phyloP scores from a whole-genome alignment of 148 eudicot genomes.

The Rhododendron ovatum region DNA sequence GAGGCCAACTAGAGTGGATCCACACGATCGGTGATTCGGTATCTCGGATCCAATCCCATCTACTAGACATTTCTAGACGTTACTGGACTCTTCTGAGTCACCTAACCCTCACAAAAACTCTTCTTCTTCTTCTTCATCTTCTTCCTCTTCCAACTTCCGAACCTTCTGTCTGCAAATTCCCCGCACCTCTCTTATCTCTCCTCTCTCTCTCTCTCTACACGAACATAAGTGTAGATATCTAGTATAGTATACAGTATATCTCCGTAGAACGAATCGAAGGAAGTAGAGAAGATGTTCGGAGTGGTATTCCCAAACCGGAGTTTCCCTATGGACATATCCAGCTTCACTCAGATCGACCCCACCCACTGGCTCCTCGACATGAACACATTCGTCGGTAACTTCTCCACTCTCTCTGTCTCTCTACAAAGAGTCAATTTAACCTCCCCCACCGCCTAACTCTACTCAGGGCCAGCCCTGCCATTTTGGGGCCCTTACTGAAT shows the following conservation, averaged over 20 bases:
- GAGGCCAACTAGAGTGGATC: not conserved
- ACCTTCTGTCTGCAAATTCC: not conserved
- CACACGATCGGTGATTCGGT: not conserved
- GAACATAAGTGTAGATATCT: not conserved
- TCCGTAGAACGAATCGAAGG: not conserved
- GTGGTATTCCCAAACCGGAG: slow-evolving; percentile 94
- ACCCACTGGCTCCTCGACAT: slow-evolving; percentile 91
- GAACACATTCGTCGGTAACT: slow-evolving; percentile 78
- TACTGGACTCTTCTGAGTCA: slow-evolving; percentile 1
- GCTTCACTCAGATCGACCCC: slow-evolving; percentile 87
- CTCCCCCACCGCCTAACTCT: not conserved
- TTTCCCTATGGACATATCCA: slow-evolving; percentile 85
- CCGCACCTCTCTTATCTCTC: not conserved
- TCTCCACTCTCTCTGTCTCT: not conserved
- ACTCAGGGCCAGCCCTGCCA: slow-evolving; percentile 20
- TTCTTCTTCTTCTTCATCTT: not conserved
- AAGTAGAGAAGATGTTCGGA: slow-evolving; percentile 51
- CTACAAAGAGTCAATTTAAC: not conserved
- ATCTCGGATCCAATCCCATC: not conserved
- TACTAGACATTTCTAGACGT: slow-evolving; percentile 12
- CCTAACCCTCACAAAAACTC: not conserved
- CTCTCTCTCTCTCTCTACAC: not conserved
- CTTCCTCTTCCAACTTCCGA: not conserved
- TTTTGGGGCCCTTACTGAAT: not conserved
- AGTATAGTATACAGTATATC: not conserved